Conservation (phyloP, 2,329 filamentous ascomycete species). For the Phaeosphaeria sp. region DNA sequence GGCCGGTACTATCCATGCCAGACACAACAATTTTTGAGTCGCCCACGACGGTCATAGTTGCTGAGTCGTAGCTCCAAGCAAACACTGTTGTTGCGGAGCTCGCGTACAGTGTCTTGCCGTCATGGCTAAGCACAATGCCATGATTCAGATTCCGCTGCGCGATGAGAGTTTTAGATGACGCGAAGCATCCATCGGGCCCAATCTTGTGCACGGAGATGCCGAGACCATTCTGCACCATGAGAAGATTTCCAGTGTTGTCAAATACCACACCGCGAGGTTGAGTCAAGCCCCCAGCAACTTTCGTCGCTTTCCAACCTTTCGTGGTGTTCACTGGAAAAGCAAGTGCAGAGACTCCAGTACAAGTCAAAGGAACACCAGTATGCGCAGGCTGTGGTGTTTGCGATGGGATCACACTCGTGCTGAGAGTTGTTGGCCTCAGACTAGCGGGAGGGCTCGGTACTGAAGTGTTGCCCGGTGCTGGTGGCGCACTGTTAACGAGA, state of each 20-base stretch:
- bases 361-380: slow-evolving; percentile 27
- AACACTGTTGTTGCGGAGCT: slow-evolving; percentile 36
- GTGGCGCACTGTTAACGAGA: slow-evolving; percentile 20
- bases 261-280: slow-evolving; percentile 50
- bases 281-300: slow-evolving; percentile 49
- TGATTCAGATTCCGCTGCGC: slow-evolving; percentile 37
- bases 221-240: slow-evolving; percentile 48
- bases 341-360: slow-evolving; percentile 24
- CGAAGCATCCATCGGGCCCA: slow-evolving; percentile 41
- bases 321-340: slow-evolving; percentile 25
- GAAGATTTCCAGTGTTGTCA: slow-evolving; percentile 49
- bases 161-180: slow-evolving; percentile 26
- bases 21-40: slow-evolving; percentile 24
- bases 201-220: slow-evolving; percentile 51
- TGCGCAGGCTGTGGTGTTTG: slow-evolving; percentile 18
- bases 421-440: slow-evolving; percentile 19
- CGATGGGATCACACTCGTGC: slow-evolving; percentile 15
- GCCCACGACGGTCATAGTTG: slow-evolving; percentile 39
- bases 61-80: slow-evolving; percentile 34
- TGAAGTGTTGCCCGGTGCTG: slow-evolving; percentile 16
- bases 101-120: slow-evolving; percentile 39
- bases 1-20: slow-evolving; percentile 35
- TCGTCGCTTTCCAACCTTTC: slow-evolving; percentile 38
- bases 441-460: slow-evolving; percentile 14
- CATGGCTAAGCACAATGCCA: slow-evolving; percentile 32